These are phyloP conservation scores for Globisporangium alternatum DNA, from an alignment of 352 stramenopile genomes.

Conservation along the genomic window DNA sequence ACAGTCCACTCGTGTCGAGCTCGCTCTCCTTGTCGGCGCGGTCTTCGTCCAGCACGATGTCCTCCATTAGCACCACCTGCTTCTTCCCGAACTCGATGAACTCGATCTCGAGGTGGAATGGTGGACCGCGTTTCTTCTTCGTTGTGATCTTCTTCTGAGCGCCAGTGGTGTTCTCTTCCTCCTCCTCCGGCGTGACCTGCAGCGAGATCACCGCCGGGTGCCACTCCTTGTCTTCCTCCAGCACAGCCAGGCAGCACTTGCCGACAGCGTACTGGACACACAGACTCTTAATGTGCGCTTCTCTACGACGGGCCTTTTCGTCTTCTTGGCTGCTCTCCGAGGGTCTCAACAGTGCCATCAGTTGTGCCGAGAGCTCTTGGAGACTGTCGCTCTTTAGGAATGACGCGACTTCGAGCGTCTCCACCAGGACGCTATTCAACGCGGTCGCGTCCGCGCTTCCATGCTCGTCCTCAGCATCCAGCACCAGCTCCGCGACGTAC, in stretches of 20 bases:
- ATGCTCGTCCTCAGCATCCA: slow-evolving; percentile 44
- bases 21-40: slow-evolving; percentile 60
- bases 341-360: slow-evolving; percentile 20
- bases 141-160: not conserved
- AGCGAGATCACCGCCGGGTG: slow-evolving; percentile 56
- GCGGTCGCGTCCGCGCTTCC: slow-evolving; percentile 12
- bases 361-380: slow-evolving; percentile 21
- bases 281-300: slow-evolving; percentile 21
- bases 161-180: slow-evolving; percentile 7
- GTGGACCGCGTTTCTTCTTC: slow-evolving; percentile 17
- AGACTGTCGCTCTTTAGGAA: slow-evolving; percentile 32
- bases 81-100: slow-evolving; percentile 82
- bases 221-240: slow-evolving; percentile 73
- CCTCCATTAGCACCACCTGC: slow-evolving; percentile 45
- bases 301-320: slow-evolving; percentile 17
- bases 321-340: slow-evolving; percentile 21
- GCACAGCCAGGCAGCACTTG: slow-evolving; percentile 59
- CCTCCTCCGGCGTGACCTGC: slow-evolving; percentile 27
- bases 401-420: slow-evolving; percentile 42
- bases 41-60: slow-evolving; percentile 74
- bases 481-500: slow-evolving; percentile 63
- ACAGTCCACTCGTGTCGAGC: slow-evolving; percentile 37
- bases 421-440: slow-evolving; percentile 28
- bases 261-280: slow-evolving; percentile 50
- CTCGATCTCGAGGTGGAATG: slow-evolving; percentile 48